Evolutionary conservation across 1,139 yeast genomes (phyloP), one percentile per base, ranked within the genome.

Genomic region (Hyphopichia burtonii): DNA sequence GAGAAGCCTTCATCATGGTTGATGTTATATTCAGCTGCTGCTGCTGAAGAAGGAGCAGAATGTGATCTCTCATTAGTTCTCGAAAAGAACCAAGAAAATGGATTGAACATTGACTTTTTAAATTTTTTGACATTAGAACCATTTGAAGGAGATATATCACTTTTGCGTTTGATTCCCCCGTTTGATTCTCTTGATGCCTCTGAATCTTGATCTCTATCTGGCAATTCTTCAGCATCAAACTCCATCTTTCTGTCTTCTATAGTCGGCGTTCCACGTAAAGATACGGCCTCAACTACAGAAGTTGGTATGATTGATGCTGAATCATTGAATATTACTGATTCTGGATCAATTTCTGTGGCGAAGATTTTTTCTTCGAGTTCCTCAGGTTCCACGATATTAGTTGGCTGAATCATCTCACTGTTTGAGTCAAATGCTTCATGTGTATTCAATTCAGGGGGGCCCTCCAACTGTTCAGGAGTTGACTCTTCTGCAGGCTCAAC

Each of bases 401-500:
- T 12, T 4, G 34, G 22, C n/a, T 20, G 17, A 7, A 8, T 34
- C 12, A 23, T 22, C 3, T 34, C 18, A 22, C 3, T 6, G 20
- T 4, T 15, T 5, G 28, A 14, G 5, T 34, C 36, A 34, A 5
- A 6, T 12, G 6, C 9, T 12, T 34, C 36, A 14, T 4, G n/a
- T 3, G 12, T 15, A 3, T 16, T 34, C 17, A 20, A 11, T 16
- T 4, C 28, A 11, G 11, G 28, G 11, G 12, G 12, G 7, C 11
- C 28, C 4, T 11, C 12, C 7, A 25, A 25, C 7, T 25, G n/a
- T 33, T 5, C 28, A 16, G 18, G 3, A 3, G 3, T 28, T 7
- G 25, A n/a, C 28, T n/a, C 16, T 14, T 19, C 30, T 12, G 9
- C 30, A 16, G 46, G 44, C 30, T 43, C 46, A 22, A 43, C 34